Base-by-base conservation (phyloP, 177 flowering plant species). In the Vitis hybrid region DNA sequence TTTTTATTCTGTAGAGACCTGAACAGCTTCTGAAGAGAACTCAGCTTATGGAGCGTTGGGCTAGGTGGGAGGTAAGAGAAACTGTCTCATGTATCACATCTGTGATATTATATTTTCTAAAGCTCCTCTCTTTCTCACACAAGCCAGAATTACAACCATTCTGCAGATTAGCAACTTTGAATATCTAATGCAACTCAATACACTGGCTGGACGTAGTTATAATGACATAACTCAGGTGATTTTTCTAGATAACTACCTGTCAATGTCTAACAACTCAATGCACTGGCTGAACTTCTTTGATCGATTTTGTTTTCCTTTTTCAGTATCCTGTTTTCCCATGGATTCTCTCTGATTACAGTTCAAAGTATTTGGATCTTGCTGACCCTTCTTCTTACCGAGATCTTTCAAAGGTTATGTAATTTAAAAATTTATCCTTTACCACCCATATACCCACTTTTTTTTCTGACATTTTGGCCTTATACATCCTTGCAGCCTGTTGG, bases 11-110 rank as follows among this genome's bases (percentile, higher is more conserved):
- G 56, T 72, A 95, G 99, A 88, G 97, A 76, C 99, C 99, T 62
- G 99, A 96, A 62, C 97, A 88, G 79, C 97, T 96, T 74, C 79
- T 96, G 53, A 89, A 90, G 74, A 87, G 98, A 79, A 93, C 95
- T 79, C 98, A 96, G 75, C 95, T 96, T 39, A 96, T 91, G 98
- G 98, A 96, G 78, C 99, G 98, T 51, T 96, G 99, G 99, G 91
- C 94, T 64, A 84, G 97, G 77, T 89, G 98, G 95, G 99, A 96
- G 99, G 99, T 96, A 87, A 8, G 69, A 56, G 26, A 69, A 51
- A 45, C 49, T 51, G 26, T 51, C 31, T 69, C 45, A 4, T 16
- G 16, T 33, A 39, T 53, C 22, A 9, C 51, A 60, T 62, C 60
- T 18, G 6, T 52, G 51, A 68, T 50, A 7, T 3, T 61, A 19